A percentile compares a stretch with the other conserved stretches of the same genome.
phyloP scores from a whole-genome alignment of 495 filamentous ascomycete species.

The Neurospora terricola region DNA sequence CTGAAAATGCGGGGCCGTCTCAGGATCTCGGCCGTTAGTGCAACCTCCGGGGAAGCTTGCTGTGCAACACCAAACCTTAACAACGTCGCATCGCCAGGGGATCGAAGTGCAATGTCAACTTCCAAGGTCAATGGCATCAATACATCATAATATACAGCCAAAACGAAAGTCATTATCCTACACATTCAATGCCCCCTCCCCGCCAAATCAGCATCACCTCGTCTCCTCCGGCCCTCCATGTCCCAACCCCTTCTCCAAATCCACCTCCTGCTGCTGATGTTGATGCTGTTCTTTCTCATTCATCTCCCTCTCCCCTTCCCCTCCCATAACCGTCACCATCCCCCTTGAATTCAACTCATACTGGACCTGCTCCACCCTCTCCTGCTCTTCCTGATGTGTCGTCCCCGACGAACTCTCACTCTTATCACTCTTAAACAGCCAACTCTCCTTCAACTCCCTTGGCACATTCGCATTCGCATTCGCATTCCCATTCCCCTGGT shows the following conservation, averaged over 20 bases:
- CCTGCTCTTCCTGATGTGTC: not conserved
- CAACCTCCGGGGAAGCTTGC: not conserved
- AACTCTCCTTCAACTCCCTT: not conserved
- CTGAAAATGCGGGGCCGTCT: not conserved
- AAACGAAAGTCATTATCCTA: too few relatives aligned
- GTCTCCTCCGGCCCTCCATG: too few relatives aligned
- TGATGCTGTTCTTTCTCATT: not conserved
- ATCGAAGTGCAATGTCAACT: not conserved
- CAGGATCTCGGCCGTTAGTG: not conserved
- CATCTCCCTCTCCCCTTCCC: not conserved
- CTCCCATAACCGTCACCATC: not conserved
- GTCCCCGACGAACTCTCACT: not conserved
- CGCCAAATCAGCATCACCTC: too few relatives aligned
- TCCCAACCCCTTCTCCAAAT: not conserved
- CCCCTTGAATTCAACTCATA: not conserved
- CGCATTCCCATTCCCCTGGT: not conserved
- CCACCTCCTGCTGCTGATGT: not conserved
- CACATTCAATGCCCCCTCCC: too few relatives aligned
- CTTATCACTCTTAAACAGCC: not conserved
- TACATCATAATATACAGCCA: too few relatives aligned
- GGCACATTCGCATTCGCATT: not conserved
- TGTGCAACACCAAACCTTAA: not conserved
- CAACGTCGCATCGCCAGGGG: not conserved
- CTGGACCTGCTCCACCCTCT: not conserved
- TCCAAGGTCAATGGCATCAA: too few relatives aligned